Percentiles rank a stretch among this genome's conserved stretches.
These are phyloP conservation scores for Aureobasidium sp. DNA, from an alignment of 2,329 filamentous ascomycete species.

Conservation along the genomic window DNA sequence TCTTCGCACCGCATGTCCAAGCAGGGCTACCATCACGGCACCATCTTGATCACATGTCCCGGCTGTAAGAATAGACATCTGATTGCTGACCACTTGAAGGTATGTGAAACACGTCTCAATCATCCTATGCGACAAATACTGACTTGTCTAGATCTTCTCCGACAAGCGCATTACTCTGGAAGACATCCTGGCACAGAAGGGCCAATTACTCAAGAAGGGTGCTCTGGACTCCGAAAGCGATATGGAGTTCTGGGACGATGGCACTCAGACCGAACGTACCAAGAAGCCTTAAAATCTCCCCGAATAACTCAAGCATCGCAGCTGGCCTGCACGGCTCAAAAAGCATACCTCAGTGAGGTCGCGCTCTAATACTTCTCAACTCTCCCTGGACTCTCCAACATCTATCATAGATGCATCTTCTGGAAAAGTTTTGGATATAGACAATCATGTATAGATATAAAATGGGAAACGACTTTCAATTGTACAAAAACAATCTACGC, in stretches of 20 bases:
- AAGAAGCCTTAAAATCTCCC: background rate
- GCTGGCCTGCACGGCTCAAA: conserved; percentile 6
- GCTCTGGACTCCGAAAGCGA: conserved; percentile 71
- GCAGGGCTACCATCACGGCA: conserved; percentile 89
- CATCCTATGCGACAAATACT: background rate
- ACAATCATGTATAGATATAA: background rate
- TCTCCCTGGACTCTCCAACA: background rate
- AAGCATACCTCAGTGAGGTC: background rate
- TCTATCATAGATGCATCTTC: background rate
- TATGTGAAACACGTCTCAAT: conserved; percentile 24
- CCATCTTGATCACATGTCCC: conserved; percentile 82
- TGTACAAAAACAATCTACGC: conserved; percentile 16
- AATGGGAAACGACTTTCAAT: conserved; percentile 3
- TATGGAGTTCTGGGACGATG: conserved; percentile 85
- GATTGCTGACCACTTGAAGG: conserved; percentile 80
- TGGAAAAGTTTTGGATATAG: background rate
- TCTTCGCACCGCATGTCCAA: conserved; percentile 85
- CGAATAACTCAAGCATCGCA: background rate
- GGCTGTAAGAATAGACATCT: conserved; percentile 80
- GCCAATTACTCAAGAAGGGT: conserved; percentile 65
- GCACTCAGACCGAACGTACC: conserved; percentile 9
- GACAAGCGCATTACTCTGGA: conserved; percentile 65
- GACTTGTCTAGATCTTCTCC: conserved; percentile 57
- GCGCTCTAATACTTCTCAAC: conserved; percentile 1
- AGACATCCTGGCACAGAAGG: conserved; percentile 69